phyloP scores from a whole-genome alignment of 1,139 yeast species.

The Schwanniomyces etchellsii region DNA sequence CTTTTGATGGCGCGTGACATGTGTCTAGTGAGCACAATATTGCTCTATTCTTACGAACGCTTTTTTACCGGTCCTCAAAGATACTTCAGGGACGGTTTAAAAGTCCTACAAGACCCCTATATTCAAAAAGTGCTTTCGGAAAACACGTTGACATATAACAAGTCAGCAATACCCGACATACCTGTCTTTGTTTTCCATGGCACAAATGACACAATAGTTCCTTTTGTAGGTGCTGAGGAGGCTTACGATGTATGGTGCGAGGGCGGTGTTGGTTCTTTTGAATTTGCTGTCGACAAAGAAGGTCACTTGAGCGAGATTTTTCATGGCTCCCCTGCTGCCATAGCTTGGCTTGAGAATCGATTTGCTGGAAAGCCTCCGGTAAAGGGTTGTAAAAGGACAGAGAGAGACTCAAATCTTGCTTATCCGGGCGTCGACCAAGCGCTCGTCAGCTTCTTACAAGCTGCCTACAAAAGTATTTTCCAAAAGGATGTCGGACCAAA shows the following conservation, averaged over 20 bases:
- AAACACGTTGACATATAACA: constrained; percentile 16
- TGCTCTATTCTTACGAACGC: constrained; percentile 9
- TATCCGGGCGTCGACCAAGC: constrained; percentile 20
- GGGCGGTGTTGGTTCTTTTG: constrained; percentile 7
- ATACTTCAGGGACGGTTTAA: constrained; percentile 10
- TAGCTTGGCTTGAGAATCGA: constrained; percentile 6
- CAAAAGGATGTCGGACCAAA: constrained; percentile 1
- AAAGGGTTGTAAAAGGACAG: constrained; percentile 6
- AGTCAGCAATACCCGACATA: constrained; percentile 14
- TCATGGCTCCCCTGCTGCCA: constrained; percentile 5
- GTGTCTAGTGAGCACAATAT: constrained; percentile 11
- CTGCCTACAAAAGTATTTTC: constrained; percentile 1
- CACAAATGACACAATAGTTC: constrained; percentile 18
- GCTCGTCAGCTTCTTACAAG: constrained; percentile 17
- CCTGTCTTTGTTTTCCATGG: constrained; percentile 24
- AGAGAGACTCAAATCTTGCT: constrained; percentile 31
- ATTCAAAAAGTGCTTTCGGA: constrained; percentile 10
- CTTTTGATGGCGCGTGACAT: constrained; percentile 10
- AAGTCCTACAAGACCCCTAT: constrained; percentile 7
- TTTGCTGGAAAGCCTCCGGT: constrained; percentile 4
- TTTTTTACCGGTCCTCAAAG: constrained; percentile 12
- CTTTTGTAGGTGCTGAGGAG: constrained; percentile 13
- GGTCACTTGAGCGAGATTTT: constrained; percentile 6
- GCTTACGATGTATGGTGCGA: constrained; percentile 18
- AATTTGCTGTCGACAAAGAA: constrained; percentile 5